Evolutionary conservation across 2,329 filamentous ascomycete species (phyloP).

Genomic region (Aspergillus arachidicola): DNA sequence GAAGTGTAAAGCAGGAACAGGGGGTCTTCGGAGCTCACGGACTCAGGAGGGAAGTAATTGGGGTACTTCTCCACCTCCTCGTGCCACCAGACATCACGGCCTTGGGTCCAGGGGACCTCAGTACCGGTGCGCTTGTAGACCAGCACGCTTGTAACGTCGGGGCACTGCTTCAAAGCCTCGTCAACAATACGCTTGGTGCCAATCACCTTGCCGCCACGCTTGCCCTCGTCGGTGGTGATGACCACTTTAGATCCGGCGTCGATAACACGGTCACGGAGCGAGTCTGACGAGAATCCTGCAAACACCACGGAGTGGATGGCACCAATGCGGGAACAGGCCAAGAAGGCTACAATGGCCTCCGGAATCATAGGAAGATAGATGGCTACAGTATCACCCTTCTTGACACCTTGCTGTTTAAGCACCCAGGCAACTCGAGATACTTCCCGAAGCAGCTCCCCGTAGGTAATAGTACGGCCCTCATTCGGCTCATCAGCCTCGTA

Average conservation of each 20-base stretch:
- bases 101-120: conserved; percentile 85
- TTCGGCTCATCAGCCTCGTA: conserved; percentile 93
- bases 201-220: conserved; percentile 95
- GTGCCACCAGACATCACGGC: conserved; percentile 96
- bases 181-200: conserved; percentile 99
- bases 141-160: conserved; percentile 79
- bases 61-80: conserved; percentile 98
- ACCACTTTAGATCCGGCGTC: conserved; percentile 90
- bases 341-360: conserved; percentile 86
- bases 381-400: conserved; percentile 95
- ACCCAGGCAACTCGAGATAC: conserved; percentile 86
- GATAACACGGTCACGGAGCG: conserved; percentile 88
- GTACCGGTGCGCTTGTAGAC: conserved; percentile 95
- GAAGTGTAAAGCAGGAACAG: conserved; percentile 98
- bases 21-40: conserved; percentile 91
- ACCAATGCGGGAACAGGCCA: conserved; percentile 89
- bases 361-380: conserved; percentile 99
- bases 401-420: conserved; percentile 91
- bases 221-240: conserved; percentile 96
- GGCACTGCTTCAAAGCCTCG: conserved; percentile 94
- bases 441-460: conserved; percentile 87
- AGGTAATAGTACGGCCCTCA: conserved; percentile 88
- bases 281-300: conserved; percentile 95
- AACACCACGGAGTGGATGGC: conserved; percentile 98
- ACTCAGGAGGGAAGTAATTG: conserved; percentile 83